Evolutionary conservation across 2,329 filamentous ascomycete species (phyloP), one percentile per base, ranked within the genome.

Genomic region (Beauveria brongniartii): DNA sequence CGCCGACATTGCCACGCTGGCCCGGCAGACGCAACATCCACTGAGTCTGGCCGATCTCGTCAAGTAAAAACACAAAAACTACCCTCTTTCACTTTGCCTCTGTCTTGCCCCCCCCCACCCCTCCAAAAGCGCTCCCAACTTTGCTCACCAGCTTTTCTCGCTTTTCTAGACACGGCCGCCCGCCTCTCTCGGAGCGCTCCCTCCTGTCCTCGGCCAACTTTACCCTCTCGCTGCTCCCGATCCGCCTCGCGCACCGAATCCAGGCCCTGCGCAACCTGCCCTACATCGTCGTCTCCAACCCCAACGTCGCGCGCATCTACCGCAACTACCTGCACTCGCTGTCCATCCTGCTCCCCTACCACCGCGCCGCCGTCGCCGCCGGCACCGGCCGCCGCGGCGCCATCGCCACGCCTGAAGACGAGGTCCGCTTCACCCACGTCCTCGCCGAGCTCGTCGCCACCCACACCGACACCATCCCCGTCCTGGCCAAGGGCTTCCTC

Each of bases 241-340:
- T 94, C 55, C 91, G 94, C 43, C 86, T 99, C 28, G 94, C 94
- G 28, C 91, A 95, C 72, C 91, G 94, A 61, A 96, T 99, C 65
- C 90, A 96, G 73, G 91, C 92, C 48, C 80, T 99, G 20, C 88
- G 92, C 65, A 96, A 96, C 71, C 84, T 99, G 9, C 94, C 94
- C 0, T 99, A 93, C 74, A 97, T 99, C 65, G 93, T 99, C 60
- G 94, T 99, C 28, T 92, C 93, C n/a, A 97, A 99, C 72, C 91
- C 92, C 1, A 91, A 97, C 72, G 92, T 99, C 67, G 90, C 88
- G 28, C 88, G 89, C 69, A 99, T 99, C 65, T 96, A 97, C 79
- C 87, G 90, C 74, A 97, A 97, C 75, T 99, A 99, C 74, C 81
- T 96, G 50, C 92, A 97, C 74, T 96, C 92, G 2, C 80, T 99